Evolutionary conservation across 768 basidiomycete species (phyloP).

Genomic region (Daedaleopsis sinensis): DNA sequence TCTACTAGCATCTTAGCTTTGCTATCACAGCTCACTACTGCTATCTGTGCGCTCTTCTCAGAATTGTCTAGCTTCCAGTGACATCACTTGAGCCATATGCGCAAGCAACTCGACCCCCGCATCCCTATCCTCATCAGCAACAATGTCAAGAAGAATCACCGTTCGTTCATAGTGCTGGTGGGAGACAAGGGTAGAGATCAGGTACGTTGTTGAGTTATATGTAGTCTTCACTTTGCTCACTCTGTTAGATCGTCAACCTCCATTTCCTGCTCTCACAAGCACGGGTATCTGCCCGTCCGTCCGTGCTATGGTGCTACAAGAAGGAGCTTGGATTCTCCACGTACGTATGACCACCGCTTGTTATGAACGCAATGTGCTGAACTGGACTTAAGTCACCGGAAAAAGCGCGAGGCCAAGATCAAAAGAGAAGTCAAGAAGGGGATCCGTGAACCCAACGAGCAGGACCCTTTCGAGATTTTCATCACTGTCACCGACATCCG

Average conservation of each 20-base stretch:
- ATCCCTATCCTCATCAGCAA: constrained; percentile 92
- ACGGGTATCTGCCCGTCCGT: constrained; percentile 84
- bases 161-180: constrained; percentile 95
- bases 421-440: constrained; percentile 96
- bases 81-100: constrained; percentile 40
- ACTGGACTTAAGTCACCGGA: constrained; percentile 74
- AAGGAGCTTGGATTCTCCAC: constrained; percentile 97
- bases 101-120: constrained; percentile 89
- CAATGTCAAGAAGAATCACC: constrained; percentile 90
- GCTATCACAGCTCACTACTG: too few relatives aligned
- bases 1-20: too few relatives aligned
- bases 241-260: constrained; percentile 80
- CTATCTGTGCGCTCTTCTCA: too few relatives aligned
- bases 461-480: constrained; percentile 98
- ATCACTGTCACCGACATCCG: constrained; percentile 98
- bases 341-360: constrained; percentile 43
- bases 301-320: constrained; percentile 98
- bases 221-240: background rate
- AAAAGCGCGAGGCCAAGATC: constrained; percentile 95
- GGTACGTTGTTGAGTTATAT: constrained; percentile 41
- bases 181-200: constrained; percentile 95
- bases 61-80: too few relatives aligned
- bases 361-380: background rate
- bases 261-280: constrained; percentile 95
- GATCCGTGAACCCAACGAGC: constrained; percentile 90